Evolutionary conservation across 208 protist species (phyloP), one percentile per base, ranked within the genome.

Genomic region (Trypanosoma lewisi): DNA sequence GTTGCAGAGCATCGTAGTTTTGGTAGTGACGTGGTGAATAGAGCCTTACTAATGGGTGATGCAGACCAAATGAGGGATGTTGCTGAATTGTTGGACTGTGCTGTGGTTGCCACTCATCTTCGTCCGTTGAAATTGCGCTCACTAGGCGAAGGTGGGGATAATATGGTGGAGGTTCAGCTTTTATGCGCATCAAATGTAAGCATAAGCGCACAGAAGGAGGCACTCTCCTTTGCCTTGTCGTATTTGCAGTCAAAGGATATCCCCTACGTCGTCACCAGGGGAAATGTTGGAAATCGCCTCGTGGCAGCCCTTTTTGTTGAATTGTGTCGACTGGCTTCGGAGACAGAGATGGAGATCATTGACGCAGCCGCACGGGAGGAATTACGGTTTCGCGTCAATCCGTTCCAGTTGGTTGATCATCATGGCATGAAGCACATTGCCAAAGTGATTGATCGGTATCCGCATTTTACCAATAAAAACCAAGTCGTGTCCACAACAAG

Each of bases 261-360:
- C 2, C 70, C 75, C 11, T 76, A 73, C 30, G 47, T 80, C 42
- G 53, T 77, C 12, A 69, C 53, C 0, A 59, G 41, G 28, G 75
- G 69, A 11, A 63, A 67, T 49, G 70, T 47, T 47, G 53, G 57
- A 7, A 34, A 50, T 31, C 69, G 70, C 36, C 53, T 77, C 30
- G 64, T 70, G 21, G 68, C 66, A 7, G 58, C 53, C 14, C 54
- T 80, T 41, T 41, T 53, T 34, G 4, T 77, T 9, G 70, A 63
- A 30, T 50, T 77, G 12, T 77, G 55, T 33, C 21, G 30, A 30
- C 39, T 75, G 21, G 61, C 63, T 27, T 6, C 11, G 4, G 52
- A 66, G 17, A 34, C 34, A 9, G 63, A 60, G 7, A 28, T 53
- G 30, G 6, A 49, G 14, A 33, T 42, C n/a, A 45, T 72, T 27